Evolutionary conservation across 2,329 filamentous ascomycete species (phyloP), one percentile per base, ranked within the genome.

Genomic region (Aschersonia sp.): DNA sequence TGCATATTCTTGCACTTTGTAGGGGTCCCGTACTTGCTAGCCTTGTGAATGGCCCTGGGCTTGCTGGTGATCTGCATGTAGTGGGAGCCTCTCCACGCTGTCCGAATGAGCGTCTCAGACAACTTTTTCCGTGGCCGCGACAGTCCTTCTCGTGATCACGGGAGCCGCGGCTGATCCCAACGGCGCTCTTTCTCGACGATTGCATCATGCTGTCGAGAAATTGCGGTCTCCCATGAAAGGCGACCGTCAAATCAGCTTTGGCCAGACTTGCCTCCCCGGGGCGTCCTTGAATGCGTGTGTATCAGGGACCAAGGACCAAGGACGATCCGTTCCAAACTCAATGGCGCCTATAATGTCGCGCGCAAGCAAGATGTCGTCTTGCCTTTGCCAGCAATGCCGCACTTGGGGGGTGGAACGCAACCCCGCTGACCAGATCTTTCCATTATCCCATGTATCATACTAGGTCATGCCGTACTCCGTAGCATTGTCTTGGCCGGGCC

Each of bases 21-120:
- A 22, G 22, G 22, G 22, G 22, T 22, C 22, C 22, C 3, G 22
- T 22, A 22, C 22, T 22, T 22, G 22, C 22, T 22, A 22, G 4
- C 22, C 22, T 22, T 22, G 22, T 22, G 2, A 22, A 22, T 22
- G 22, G 22, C 22, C 22, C 22, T 22, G 2, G 22, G 22, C 22
- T 4, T 22, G 22, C 22, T 22, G 22, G 22, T 22, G 22, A 4
- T 22, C 22, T 22, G 22, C 22, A 22, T 22, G 22, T 22, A 22
- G 22, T 22, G 22, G 22, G 22, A 22, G 22, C 22, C 22, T 22
- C 22, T 22, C 22, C 22, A 22, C 22, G 22, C 22, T 22, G 22
- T 22, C 53, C 58, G 64, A 31, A 11, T 11, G 6, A 5, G 40
- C 11, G 30, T 12, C 35, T 12, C 8, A 4, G 35, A 37, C 35